A percentile compares a stretch with the other conserved stretches of the same genome.
Evolutionary conservation across 2,329 filamentous ascomycete genomes (phyloP).

Genomic region (Fusarium veterinarium): DNA sequence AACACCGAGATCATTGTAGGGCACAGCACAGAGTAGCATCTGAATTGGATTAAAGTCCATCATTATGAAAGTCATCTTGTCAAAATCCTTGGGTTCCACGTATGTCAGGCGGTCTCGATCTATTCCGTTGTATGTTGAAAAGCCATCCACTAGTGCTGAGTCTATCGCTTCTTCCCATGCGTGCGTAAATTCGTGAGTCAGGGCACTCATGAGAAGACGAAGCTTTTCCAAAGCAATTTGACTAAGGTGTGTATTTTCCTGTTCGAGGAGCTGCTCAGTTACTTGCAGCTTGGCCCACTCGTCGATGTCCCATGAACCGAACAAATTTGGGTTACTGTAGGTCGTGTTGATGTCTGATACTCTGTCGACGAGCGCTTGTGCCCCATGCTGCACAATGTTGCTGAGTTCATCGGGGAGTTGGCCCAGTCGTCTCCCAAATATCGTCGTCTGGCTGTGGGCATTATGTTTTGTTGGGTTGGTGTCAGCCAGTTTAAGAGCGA

Average conservation of each 20-base stretch:
- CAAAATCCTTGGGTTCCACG: constrained; percentile 47
- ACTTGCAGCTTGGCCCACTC: constrained; percentile 51
- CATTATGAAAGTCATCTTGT: constrained; percentile 17
- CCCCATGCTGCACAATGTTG: constrained; percentile 70
- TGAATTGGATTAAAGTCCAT: constrained; percentile 29
- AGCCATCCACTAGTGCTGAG: neutral
- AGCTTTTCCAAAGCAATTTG: constrained; percentile 32
- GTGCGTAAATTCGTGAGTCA: constrained; percentile 29
- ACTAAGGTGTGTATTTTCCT: constrained; percentile 1
- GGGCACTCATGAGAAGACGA: constrained; percentile 35
- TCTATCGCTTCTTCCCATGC: constrained; percentile 25
- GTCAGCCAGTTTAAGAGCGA: constrained; percentile 61
- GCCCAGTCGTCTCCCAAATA: constrained; percentile 61
- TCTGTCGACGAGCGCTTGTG: constrained; percentile 62
- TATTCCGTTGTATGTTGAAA: constrained; percentile 27
- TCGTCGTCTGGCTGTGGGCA: constrained; percentile 42
- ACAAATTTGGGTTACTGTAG: constrained; percentile 50
- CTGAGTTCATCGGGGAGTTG: constrained; percentile 64
- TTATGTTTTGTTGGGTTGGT: neutral
- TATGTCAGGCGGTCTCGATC: constrained; percentile 54
- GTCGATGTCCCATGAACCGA: constrained; percentile 33
- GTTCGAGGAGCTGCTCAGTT: constrained; percentile 44
- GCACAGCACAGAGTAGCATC: constrained; percentile 48
- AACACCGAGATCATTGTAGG: constrained; percentile 49
- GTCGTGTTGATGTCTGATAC: constrained; percentile 48